Evolutionary conservation across 2,329 filamentous ascomycete species (phyloP).

Genomic region (Pseudocercospora crystallina): DNA sequence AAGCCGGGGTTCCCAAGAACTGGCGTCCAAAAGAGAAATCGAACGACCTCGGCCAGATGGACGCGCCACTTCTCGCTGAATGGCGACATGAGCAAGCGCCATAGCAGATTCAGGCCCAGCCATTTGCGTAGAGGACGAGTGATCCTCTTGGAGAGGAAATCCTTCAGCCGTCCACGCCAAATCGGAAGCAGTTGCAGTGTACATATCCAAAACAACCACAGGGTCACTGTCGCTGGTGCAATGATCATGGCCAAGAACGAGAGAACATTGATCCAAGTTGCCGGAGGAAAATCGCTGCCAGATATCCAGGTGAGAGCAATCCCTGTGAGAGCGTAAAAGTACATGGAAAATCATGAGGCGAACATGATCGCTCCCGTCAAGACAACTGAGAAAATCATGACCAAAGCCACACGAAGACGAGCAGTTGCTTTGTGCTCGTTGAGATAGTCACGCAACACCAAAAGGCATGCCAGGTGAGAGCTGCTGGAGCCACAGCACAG

Average conservation of each 20-base stretch:
- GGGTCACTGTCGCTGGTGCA: too few species aligned
- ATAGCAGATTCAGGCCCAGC: background rate
- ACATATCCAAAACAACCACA: constrained; percentile 10
- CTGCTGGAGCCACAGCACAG: constrained; percentile 11
- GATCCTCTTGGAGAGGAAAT: background rate
- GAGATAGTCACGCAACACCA: constrained; percentile 6
- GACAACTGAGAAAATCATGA: constrained; percentile 2
- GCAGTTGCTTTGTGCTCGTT: constrained; percentile 6
- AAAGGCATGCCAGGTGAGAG: constrained; percentile 7
- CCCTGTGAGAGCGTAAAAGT: background rate
- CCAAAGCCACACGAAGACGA: background rate
- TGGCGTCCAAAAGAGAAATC: background rate
- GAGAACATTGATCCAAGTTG: background rate
- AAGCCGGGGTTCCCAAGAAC: background rate
- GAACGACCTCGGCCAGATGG: background rate
- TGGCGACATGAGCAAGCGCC: background rate
- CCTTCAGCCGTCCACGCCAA: background rate
- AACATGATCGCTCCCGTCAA: background rate
- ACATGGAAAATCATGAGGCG: constrained; percentile 1
- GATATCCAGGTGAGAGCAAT: too few species aligned
- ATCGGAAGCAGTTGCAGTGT: constrained; percentile 1
- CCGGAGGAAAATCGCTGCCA: too few species aligned
- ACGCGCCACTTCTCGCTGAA: background rate
- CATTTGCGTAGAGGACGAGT: background rate
- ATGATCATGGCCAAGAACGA: background rate